Evolutionary conservation across 176 grass and related monocot species (phyloP).

Genomic region (Carex littledalei): DNA sequence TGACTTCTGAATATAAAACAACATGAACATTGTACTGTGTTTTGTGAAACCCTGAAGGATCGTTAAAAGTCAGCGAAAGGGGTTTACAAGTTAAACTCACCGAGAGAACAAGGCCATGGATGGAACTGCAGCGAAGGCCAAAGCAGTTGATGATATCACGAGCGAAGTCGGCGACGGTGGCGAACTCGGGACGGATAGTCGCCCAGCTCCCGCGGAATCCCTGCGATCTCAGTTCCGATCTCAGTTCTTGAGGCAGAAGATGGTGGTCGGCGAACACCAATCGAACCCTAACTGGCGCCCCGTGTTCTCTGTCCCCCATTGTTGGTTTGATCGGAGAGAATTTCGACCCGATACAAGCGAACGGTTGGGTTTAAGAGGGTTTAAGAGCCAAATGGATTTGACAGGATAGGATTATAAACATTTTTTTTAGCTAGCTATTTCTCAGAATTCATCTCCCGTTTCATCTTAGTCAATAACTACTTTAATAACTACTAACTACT

Average conservation of each 20-base stretch:
- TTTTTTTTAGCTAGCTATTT: no score
- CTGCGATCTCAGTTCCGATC: background rate
- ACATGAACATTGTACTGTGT: background rate
- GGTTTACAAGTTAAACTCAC: background rate
- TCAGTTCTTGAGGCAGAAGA: conserved; percentile 9
- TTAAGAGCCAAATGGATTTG: no score
- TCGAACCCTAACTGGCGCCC: conserved; percentile 1
- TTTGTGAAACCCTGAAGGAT: background rate
- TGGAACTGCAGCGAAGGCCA: background rate
- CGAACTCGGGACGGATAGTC: background rate
- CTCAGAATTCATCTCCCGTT: no score
- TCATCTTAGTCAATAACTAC: no score
- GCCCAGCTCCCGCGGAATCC: background rate
- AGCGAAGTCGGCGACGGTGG: conserved; percentile 11
- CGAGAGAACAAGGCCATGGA: background rate
- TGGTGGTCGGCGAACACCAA: background rate
- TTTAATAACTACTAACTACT: no score
- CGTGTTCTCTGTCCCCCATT: background rate
- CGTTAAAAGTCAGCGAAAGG: no score
- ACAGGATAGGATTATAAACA: no score
- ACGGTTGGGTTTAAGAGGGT: no score
- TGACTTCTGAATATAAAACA: background rate
- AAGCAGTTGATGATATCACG: background rate
- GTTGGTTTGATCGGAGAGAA: background rate
- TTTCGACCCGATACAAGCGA: background rate